These are phyloP conservation scores for Kazachstania sp. DNA, from an alignment of 1,139 yeast genomes.

Conservation along the genomic window DNA sequence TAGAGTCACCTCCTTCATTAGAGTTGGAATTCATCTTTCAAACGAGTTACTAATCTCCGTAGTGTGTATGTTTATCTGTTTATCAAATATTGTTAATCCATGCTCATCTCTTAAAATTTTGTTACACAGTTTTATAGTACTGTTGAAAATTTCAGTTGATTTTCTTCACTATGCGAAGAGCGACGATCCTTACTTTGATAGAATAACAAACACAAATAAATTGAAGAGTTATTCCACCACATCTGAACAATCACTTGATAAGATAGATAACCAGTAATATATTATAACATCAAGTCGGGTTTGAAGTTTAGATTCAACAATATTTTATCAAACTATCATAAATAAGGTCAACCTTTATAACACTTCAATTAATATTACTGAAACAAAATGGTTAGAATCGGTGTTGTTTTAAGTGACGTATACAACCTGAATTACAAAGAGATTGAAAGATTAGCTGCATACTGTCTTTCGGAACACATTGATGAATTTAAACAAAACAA, in stretches of 20 bases:
- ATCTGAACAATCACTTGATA: too few species aligned
- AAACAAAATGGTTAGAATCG: conserved; percentile 22
- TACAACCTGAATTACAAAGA: conserved; percentile 14
- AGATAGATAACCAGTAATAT: too few species aligned
- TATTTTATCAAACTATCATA: too few species aligned
- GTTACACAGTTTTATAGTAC: background rate
- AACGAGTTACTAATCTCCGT: background rate
- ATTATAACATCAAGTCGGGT: too few species aligned
- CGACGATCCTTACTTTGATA: background rate
- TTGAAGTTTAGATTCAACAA: too few species aligned
- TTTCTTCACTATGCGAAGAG: background rate
- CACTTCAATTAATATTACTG: background rate
- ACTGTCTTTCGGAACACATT: background rate
- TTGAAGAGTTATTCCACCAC: too few species aligned
- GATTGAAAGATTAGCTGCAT: background rate
- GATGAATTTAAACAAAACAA: background rate
- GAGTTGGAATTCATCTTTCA: background rate
- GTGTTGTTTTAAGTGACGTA: conserved; percentile 32
- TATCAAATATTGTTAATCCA: too few species aligned
- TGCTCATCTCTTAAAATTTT: background rate
- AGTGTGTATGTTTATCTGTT: too few species aligned
- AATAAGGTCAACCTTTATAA: too few species aligned
- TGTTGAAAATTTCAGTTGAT: background rate
- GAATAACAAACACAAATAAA: too few species aligned
- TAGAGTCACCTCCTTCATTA: background rate